phyloP scores from a whole-genome alignment of 768 basidiomycete species.

The Clitopilus hobsonii region DNA sequence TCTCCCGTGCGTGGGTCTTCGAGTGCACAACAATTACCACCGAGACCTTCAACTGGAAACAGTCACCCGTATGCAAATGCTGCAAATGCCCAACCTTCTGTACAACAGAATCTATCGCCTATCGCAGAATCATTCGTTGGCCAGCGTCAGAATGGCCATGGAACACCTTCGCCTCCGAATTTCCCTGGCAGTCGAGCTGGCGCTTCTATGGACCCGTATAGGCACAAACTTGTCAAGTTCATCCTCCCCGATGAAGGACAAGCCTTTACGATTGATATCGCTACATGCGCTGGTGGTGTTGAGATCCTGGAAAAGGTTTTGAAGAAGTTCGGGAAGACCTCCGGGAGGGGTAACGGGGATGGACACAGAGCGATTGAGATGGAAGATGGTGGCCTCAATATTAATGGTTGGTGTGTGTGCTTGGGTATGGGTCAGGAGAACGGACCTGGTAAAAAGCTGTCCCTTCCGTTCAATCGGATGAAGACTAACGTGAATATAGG shows the following conservation, averaged over 20 bases:
- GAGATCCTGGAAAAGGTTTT: conserved; percentile 88
- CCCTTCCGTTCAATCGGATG: conserved; percentile 4
- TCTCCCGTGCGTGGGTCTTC: conserved; percentile 28
- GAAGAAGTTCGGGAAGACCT: conserved; percentile 80
- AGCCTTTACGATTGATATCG: conserved; percentile 74
- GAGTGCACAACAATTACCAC: conserved; percentile 38
- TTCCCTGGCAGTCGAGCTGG: conserved; percentile 34
- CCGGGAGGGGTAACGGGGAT: conserved; percentile 38
- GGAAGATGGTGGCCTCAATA: conserved; percentile 69
- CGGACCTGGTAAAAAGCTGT: conserved; percentile 38
- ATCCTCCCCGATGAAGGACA: conserved; percentile 77
- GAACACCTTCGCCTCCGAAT: conserved; percentile 45
- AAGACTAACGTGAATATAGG: no score
- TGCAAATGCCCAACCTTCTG: conserved; percentile 44
- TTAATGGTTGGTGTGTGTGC: conserved; percentile 90
- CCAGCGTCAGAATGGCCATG: conserved; percentile 24
- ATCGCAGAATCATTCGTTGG: conserved; percentile 61
- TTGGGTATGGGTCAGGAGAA: conserved; percentile 56
- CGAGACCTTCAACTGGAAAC: conserved; percentile 36
- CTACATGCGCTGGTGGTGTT: conserved; percentile 73
- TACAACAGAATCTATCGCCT: conserved; percentile 56
- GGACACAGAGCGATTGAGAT: conserved; percentile 54
- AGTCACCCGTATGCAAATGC: conserved; percentile 60
- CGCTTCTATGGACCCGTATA: conserved; percentile 69
- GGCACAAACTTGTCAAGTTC: conserved; percentile 87